A percentile compares a stretch with the other conserved stretches of the same genome.
phyloP scores from a whole-genome alignment of 257 asterid genomes.

The Solanum bulbocastanum region DNA sequence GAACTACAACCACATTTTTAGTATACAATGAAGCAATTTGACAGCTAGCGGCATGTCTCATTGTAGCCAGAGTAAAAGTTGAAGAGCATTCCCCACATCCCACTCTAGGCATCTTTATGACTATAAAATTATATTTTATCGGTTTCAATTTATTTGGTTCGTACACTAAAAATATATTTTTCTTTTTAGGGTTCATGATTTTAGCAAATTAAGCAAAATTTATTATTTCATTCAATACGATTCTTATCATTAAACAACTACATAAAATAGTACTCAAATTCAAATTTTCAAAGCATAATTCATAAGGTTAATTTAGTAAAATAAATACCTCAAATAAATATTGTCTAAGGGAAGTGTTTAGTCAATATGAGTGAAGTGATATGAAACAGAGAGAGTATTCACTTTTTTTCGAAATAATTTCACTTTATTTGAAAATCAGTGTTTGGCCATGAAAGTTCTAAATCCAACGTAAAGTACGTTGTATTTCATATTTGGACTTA shows the following conservation, averaged over 20 bases:
- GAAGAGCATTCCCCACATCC: background rate
- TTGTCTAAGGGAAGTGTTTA: background rate
- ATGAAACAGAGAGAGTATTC: background rate
- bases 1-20: background rate
- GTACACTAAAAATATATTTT: background rate
- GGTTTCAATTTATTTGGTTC: background rate
- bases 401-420: background rate
- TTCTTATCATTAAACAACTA: background rate
- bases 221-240: background rate
- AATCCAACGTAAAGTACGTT: background rate
- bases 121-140: background rate
- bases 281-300: background rate
- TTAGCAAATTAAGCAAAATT: background rate
- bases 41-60: background rate
- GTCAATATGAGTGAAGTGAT: background rate
- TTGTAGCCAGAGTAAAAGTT: background rate
- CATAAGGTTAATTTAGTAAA: background rate
- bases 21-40: background rate
- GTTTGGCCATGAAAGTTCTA: background rate
- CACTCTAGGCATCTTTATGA: background rate
- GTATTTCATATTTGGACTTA: background rate
- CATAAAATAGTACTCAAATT: background rate
- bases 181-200: background rate
- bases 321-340: background rate
- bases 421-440: background rate